Percentiles rank a stretch among this genome's conserved stretches.
Conservation (phyloP, 257 asterid genomes). For the Craterostigma plantagineum region DNA sequence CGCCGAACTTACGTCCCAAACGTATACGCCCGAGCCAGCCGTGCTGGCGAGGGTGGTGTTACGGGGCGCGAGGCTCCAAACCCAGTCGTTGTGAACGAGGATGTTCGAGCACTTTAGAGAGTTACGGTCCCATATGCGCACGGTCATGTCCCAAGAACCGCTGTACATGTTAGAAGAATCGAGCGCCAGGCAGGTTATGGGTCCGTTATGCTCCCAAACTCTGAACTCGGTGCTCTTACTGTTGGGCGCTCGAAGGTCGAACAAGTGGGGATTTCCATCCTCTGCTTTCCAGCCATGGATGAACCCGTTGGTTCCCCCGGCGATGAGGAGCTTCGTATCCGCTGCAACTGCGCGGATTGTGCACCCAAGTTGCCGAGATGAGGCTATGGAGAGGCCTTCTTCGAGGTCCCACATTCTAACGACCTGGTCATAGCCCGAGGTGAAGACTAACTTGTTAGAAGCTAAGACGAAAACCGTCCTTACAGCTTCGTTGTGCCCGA, state of each 20-base stretch:
- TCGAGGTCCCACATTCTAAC: constrained; percentile 95
- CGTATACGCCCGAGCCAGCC: constrained; percentile 55
- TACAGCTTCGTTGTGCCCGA: constrained; percentile 88
- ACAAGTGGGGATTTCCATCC: constrained; percentile 59
- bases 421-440: constrained; percentile 88
- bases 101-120: constrained; percentile 50
- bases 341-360: constrained; percentile 91
- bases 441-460: constrained; percentile 70
- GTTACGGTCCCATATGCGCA: constrained; percentile 72
- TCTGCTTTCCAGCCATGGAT: constrained; percentile 89
- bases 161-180: constrained; percentile 63
- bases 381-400: constrained; percentile 66
- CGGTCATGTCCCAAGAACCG: constrained; percentile 96
- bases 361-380: constrained; percentile 79
- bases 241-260: constrained; percentile 46
- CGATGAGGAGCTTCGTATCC: constrained; percentile 62
- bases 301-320: constrained; percentile 93
- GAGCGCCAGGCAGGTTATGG: constrained; percentile 81
- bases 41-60: constrained; percentile 57
- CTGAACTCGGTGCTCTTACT: constrained; percentile 48
- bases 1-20: constrained; percentile 59
- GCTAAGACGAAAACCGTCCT: constrained; percentile 54
- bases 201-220: constrained; percentile 87
- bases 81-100: constrained; percentile 77
- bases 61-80: constrained; percentile 83